Evolutionary conservation across 2,329 filamentous ascomycete genomes (phyloP).

Genomic region (Chrysoporthe deuterocubensis): DNA sequence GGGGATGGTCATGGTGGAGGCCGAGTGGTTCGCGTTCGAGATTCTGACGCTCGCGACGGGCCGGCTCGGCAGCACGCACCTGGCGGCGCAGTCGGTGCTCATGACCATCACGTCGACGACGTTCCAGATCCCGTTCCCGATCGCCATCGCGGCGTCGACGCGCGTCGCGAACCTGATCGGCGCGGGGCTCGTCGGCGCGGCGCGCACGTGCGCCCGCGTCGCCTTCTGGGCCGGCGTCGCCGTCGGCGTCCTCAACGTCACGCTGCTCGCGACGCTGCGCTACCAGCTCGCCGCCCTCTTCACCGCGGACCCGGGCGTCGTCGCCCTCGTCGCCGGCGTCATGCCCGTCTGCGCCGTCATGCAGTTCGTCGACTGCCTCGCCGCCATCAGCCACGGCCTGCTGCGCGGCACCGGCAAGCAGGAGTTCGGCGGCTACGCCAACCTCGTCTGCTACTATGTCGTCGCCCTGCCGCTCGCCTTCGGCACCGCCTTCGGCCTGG

Average conservation of each 20-base stretch:
- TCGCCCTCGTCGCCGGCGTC: slow-evolving; percentile 67
- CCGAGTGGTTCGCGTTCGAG: slow-evolving; percentile 93
- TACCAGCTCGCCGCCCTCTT: slow-evolving; percentile 78
- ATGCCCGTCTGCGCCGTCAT: slow-evolving; percentile 85
- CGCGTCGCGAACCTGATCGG: slow-evolving; percentile 92
- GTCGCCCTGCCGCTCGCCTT: slow-evolving; percentile 86
- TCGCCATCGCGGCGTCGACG: slow-evolving; percentile 86
- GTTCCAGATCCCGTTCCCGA: slow-evolving; percentile 90
- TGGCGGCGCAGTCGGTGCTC: slow-evolving; percentile 88
- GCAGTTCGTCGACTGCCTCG: slow-evolving; percentile 85
- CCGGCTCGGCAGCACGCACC: slow-evolving; percentile 75
- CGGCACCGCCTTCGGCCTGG: slow-evolving; percentile 73
- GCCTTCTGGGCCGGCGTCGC: slow-evolving; percentile 68
- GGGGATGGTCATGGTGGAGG: slow-evolving; percentile 90
- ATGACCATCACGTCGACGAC: slow-evolving; percentile 78
- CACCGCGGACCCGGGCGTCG: slow-evolving; percentile 73
- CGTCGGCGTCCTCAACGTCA: slow-evolving; percentile 80
- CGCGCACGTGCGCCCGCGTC: slow-evolving; percentile 79
- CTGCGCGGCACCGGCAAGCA: slow-evolving; percentile 87
- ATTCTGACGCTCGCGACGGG: slow-evolving; percentile 82
- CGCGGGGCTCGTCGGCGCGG: slow-evolving; percentile 78
- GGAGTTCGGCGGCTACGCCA: slow-evolving; percentile 86
- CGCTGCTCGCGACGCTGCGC: slow-evolving; percentile 69
- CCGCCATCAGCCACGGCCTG: slow-evolving; percentile 80
- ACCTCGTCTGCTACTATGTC: slow-evolving; percentile 83